A percentile compares a stretch with the other conserved stretches of the same genome.
phyloP scores from a whole-genome alignment of 148 eudicot species.

The Camellia lanceoleosa region DNA sequence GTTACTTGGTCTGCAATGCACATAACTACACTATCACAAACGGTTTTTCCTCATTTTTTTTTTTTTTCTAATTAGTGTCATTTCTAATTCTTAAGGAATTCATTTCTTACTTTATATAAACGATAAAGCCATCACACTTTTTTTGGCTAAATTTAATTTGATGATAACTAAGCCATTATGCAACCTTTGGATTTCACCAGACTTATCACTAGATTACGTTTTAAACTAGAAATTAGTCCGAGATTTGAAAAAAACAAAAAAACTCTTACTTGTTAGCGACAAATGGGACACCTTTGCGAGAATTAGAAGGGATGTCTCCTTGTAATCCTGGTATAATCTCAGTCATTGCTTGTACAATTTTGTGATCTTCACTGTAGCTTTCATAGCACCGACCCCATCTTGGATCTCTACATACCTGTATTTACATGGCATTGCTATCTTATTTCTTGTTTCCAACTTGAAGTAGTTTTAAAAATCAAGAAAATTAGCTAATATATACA shows the following conservation, averaged over 20 bases:
- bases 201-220: neutral
- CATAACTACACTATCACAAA: too few species aligned
- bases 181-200: neutral
- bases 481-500: neutral
- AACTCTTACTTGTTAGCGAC: slow-evolving; percentile 60
- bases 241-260: neutral
- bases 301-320: slow-evolving; percentile 59
- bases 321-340: slow-evolving; percentile 72
- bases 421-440: neutral
- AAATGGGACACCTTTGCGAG: slow-evolving; percentile 60
- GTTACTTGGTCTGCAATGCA: too few species aligned
- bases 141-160: neutral
- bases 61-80: too few species aligned
- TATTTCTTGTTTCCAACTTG: neutral
- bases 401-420: slow-evolving; percentile 85
- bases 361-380: slow-evolving; percentile 81
- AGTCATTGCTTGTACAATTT: slow-evolving; percentile 71
- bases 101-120: too few species aligned
- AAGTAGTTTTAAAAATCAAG: neutral
- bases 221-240: neutral
- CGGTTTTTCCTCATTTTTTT: too few species aligned
- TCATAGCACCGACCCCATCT: slow-evolving; percentile 93
- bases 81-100: too few species aligned
- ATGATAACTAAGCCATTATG: neutral
- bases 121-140: too few species aligned